Evolutionary conservation across 2,329 filamentous ascomycete genomes (phyloP), one percentile per base, ranked within the genome.

Genomic region (Xylogone sp.): DNA sequence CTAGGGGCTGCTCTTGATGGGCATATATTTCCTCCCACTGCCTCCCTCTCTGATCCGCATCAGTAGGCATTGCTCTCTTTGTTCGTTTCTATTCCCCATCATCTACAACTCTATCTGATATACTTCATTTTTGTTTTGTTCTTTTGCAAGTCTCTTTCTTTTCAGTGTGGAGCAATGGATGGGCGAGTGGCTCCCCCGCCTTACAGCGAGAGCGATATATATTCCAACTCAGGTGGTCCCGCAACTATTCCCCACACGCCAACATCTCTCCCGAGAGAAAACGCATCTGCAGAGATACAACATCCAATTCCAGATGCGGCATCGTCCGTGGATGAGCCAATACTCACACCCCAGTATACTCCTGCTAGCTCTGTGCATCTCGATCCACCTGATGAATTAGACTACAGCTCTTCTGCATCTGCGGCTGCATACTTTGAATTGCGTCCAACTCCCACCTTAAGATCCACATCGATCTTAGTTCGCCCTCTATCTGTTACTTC

Each of bases 131-230:
- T 27, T 5, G 24, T 27, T 27, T 27, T 6, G 6, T 27, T 27
- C 5, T 27, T 27, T 27, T 27, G 5, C 24, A 5, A 27, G 24
- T 27, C 10, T 27, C 24, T 27, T 10, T 27, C 24, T 27, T 10
- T 27, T 10, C 10, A 27, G 4, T 39, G 34, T 9, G 5, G 8
- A 7, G 13, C 34, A 6, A 18, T 16, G 34, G 34, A 39, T 47
- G 51, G 72, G 50, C 70, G 77, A 53, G 62, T 65, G 7, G 76
- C 79, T 19, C 79, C 79, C 42, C 78, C 79, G 3, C 80, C 81
- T 5, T 83, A 83, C 59, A 75, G 75, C 39, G 79, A 81, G 63
- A 81, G 76, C 16, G 79, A 83, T 62, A 73, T 79, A 34, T 79
- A 75, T 66, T 80, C 77, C 13, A 69, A 61, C 46, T 66, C 75